These are phyloP conservation scores for Penicillium sp. DNA, from an alignment of 2,329 filamentous ascomycete genomes.

Conservation along the genomic window DNA sequence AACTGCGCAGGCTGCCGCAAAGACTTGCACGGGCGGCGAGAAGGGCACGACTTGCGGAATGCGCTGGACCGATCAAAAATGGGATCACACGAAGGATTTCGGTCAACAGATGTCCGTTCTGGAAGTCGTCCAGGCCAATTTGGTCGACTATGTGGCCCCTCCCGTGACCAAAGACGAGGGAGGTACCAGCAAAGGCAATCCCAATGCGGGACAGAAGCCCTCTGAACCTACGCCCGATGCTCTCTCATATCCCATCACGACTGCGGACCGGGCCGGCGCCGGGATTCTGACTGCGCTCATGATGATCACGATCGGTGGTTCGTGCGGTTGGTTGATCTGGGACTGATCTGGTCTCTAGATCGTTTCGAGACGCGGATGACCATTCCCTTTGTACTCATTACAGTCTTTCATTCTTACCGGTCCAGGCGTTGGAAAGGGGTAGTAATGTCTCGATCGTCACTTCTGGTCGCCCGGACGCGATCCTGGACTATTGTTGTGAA, in stretches of 20 bases:
- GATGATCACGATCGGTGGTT: slow-evolving; percentile 29
- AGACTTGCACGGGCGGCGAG: slow-evolving; percentile 47
- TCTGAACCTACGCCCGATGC: slow-evolving; percentile 7
- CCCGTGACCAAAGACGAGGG: slow-evolving; percentile 28
- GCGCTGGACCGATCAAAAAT: slow-evolving; percentile 36
- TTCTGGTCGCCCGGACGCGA: no score
- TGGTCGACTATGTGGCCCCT: slow-evolving; percentile 25
- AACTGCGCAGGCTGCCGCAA: slow-evolving; percentile 51
- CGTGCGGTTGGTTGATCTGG: slow-evolving; percentile 34
- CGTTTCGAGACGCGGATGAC: background rate
- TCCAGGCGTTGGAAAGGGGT: background rate
- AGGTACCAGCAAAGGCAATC: slow-evolving; percentile 31
- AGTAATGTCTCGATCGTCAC: no score
- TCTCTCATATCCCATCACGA: slow-evolving; percentile 21
- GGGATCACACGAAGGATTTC: slow-evolving; percentile 34
- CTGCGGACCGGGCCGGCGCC: slow-evolving; percentile 39
- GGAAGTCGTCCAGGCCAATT: slow-evolving; percentile 31
- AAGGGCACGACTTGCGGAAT: slow-evolving; percentile 35
- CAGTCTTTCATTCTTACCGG: background rate
- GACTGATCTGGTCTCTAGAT: slow-evolving; percentile 16
- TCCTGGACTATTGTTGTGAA: no score
- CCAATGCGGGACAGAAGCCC: slow-evolving; percentile 21
- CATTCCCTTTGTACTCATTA: no score
- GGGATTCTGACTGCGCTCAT: slow-evolving; percentile 38
- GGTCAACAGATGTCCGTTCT: slow-evolving; percentile 38